Evolutionary conservation across 129 eudicot species (phyloP), one percentile per base, ranked within the genome.

Genomic region (Pulicaria dysenterica): DNA sequence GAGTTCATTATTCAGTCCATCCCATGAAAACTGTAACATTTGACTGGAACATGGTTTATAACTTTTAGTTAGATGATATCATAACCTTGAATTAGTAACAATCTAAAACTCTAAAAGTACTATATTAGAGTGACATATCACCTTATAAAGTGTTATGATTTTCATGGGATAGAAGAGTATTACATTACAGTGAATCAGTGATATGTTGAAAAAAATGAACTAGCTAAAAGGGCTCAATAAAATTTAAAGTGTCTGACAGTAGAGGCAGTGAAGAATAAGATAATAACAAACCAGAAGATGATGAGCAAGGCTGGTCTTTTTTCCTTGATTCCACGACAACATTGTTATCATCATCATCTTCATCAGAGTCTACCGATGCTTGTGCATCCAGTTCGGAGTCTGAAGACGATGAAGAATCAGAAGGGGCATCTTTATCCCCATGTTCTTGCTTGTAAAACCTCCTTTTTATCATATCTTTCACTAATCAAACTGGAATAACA

Each of bases 391-490:
- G 50, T 47, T 92, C 96, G 5, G 94, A 89, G 43, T 86, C 98
- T 0, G 92, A 84, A 45, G 96, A 91, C 7, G 91, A 88, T 8
- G 87, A 83, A 48, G 95, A 87, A 43, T 78, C 91, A 11, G 97
- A 86, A 14, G 91, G 82, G 34, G 45, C 89, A 77, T 89, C 97
- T 83, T 78, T 87, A 64, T 85, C 87, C 51, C 86, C 96, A 47
- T 87, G 98, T 8, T 87, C 95, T 57, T 77, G 79, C 91, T 84
- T 92, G 72, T 87, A 92, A 58, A 89, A 92, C 79, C 98, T 77
- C 77, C 98, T 83, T 67, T 92, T 92, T 14, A 92, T 92, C 98
- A 92, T 92, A 70, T 79, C 72, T 72, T 34, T 46, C 42, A 39
- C 54, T n/a, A 73, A 73, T 51, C 46, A 77, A 77, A 76, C 69